Percentiles rank a stretch among this genome's conserved stretches.
These are phyloP conservation scores for Aspergillus amoenus DNA, from an alignment of 2,329 filamentous ascomycete species.

Conservation along the genomic window DNA sequence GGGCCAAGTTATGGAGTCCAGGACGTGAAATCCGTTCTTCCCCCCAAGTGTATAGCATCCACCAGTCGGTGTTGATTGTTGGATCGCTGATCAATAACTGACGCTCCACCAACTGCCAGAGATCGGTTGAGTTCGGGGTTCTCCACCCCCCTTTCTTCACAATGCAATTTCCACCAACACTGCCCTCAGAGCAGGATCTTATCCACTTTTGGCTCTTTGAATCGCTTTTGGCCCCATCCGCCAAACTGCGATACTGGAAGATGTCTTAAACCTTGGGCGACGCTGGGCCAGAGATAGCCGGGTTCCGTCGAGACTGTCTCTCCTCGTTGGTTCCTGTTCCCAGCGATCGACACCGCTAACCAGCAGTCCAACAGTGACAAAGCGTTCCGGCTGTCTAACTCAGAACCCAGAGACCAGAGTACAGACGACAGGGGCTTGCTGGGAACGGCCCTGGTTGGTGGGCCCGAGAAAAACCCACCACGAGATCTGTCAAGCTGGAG, in stretches of 20 bases:
- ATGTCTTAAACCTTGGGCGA: neutral
- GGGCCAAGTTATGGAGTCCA: neutral
- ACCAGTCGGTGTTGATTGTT: no score
- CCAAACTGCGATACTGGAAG: neutral
- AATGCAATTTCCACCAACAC: neutral
- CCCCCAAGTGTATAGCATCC: no score
- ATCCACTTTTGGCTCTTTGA: neutral
- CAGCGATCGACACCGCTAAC: neutral
- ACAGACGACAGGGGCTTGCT: neutral
- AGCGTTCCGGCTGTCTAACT: neutral
- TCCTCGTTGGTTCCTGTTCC: neutral
- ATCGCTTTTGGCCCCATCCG: slow-evolving; percentile 1
- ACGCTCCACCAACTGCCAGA: neutral
- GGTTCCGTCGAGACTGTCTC: neutral
- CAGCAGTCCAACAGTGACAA: neutral
- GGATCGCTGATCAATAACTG: neutral
- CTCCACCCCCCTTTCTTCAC: neutral
- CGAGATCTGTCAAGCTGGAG: neutral
- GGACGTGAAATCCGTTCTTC: neutral
- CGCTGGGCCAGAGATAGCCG: neutral
- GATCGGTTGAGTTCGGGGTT: neutral
- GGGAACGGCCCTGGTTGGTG: neutral
- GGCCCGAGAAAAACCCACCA: neutral
- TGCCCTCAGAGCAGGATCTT: neutral
- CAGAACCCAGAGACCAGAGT: no score